Percentiles rank a stretch among this genome's conserved stretches.
Evolutionary conservation across 345 rosid species (phyloP).

Genomic region (Salix arbutifolia): DNA sequence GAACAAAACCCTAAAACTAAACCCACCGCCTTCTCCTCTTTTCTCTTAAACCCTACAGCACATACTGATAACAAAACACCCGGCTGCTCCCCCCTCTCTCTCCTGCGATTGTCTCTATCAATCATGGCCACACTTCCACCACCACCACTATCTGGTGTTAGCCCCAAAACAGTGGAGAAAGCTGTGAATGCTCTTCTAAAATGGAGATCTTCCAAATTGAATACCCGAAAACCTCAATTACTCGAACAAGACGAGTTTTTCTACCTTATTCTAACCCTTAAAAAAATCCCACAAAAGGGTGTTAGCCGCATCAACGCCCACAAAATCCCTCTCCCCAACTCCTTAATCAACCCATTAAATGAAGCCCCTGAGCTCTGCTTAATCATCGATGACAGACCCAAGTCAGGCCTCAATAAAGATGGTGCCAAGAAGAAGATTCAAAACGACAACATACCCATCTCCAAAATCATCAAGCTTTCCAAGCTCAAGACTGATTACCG

Average conservation of each 20-base stretch:
- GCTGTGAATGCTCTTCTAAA: conserved; percentile 49
- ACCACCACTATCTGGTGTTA: conserved; percentile 21
- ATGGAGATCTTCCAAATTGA: conserved; percentile 47
- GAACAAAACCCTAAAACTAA: too few relatives aligned
- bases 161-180: conserved; percentile 31
- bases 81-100: not conserved
- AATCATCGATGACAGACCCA: conserved; percentile 68
- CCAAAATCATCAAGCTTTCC: conserved; percentile 61
- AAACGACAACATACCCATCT: conserved; percentile 53
- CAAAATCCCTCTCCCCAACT: conserved; percentile 51
- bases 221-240: conserved; percentile 54
- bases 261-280: conserved; percentile 52
- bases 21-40: too few relatives aligned
- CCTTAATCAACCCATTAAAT: conserved; percentile 34
- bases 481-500: conserved; percentile 50
- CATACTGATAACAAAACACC: not conserved
- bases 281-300: conserved; percentile 56
- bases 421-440: conserved; percentile 57
- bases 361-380: conserved; percentile 60
- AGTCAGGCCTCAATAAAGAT: conserved; percentile 57
- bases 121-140: conserved; percentile 11
- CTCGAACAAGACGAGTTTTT: conserved; percentile 64
- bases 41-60: not conserved
- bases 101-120: not conserved
- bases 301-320: conserved; percentile 43